phyloP scores from a whole-genome alignment of 306 rosid genomes.

The Vigna hirtella region DNA sequence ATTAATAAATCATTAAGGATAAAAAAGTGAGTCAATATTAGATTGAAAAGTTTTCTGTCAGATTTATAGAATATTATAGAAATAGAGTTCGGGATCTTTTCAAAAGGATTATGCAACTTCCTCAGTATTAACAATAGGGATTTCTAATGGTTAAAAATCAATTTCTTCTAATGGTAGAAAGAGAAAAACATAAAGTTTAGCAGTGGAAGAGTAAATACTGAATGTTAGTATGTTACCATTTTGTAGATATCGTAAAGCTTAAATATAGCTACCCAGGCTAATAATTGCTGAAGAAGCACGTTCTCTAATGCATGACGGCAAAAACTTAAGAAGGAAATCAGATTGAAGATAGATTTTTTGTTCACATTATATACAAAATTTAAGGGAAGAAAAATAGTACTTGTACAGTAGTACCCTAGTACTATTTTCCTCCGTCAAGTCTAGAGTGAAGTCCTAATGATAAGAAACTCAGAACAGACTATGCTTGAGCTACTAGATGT shows the following conservation, averaged over 20 bases:
- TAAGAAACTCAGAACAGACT: background rate
- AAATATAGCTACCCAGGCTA: background rate
- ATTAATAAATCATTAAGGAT: slow-evolving; percentile 29
- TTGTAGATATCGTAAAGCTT: slow-evolving; percentile 7
- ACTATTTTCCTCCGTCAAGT: background rate
- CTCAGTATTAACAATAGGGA: slow-evolving; percentile 16
- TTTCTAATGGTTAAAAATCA: slow-evolving; percentile 15
- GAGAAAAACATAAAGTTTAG: slow-evolving; percentile 27
- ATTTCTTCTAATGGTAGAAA: slow-evolving; percentile 22
- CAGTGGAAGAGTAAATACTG: slow-evolving; percentile 22
- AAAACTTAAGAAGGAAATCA: slow-evolving; percentile 22
- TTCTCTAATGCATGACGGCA: slow-evolving; percentile 20
- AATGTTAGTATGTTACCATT: slow-evolving; percentile 29
- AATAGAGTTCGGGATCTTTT: slow-evolving; percentile 18
- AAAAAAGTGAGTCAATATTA: slow-evolving; percentile 19
- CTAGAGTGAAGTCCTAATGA: slow-evolving; percentile 16
- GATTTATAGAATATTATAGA: slow-evolving; percentile 27
- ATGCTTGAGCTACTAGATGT: slow-evolving; percentile 25
- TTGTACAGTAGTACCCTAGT: background rate
- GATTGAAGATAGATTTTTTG: background rate
- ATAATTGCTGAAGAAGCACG: background rate
- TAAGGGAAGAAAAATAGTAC: slow-evolving; percentile 4
- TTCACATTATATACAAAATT: background rate
- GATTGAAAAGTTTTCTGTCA: slow-evolving; percentile 38
- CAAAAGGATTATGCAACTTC: slow-evolving; percentile 12